Base-by-base conservation (phyloP, 1,284 basidiomycete species). In the Mycena citricolor region DNA sequence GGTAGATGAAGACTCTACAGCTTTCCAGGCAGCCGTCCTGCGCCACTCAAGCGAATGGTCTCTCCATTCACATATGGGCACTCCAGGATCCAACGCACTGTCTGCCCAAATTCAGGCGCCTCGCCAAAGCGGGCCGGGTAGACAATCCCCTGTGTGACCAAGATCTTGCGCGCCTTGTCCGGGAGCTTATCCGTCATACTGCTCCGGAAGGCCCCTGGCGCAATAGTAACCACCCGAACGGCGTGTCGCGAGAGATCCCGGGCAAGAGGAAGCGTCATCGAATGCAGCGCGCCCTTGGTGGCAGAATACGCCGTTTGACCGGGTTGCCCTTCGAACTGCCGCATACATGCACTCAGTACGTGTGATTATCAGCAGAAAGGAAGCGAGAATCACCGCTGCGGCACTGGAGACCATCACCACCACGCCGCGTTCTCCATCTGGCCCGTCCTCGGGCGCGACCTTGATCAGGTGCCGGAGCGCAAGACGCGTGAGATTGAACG, bases 31-130 rank as follows among this genome's bases (percentile, higher is more conserved):
- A 47, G 12, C 34, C 45, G 28, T 13, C 39, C 45, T 10, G 62
- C 76, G 10, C 74, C 77, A 46, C 73, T 78, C 49, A 80, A 58
- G 45, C 76, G 62, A 17, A 79, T 62, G 4, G 71, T 74, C 60
- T 79, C 77, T n/a, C 77, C 77, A 56, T 80, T 80, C 26, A 79
- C 69, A 61, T 76, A 79, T 5, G 68, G 60, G 52, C 70, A 72
- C 45, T 77, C 74, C 37, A 79, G 48, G 30, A 74, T 66, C 71
- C 74, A 79, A 31, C 68, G 63, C 11, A 77, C 69, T 1, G 76
- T 77, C 53, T 69, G 66, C 7, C 74, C 72, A 52, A 79, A 79
- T 56, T 79, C 77, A 12, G 58, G 54, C 0, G 73, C 66, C 22
- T 66, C 59, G 2, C 75, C 75, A 50, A 75, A 73, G 7, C 75